phyloP scores from a whole-genome alignment of 2,329 filamentous ascomycete species.

The Chrysosporium queenslandicum region DNA sequence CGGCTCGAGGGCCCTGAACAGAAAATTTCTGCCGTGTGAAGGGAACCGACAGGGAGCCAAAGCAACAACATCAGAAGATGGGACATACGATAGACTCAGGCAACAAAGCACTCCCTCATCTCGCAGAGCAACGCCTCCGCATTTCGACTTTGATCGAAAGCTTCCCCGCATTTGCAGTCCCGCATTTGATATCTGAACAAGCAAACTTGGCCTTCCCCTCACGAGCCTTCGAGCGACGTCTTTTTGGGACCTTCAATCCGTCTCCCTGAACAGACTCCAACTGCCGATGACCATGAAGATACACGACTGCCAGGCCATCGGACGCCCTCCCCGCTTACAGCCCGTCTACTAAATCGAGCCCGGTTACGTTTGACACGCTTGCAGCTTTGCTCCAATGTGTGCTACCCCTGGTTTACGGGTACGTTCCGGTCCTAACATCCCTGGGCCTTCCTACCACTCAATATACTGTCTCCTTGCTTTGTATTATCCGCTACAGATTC shows the following conservation, averaged over 20 bases:
- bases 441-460: too few relatives aligned
- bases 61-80: neutral
- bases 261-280: neutral
- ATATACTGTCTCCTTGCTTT: too few relatives aligned
- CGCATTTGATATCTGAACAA: neutral
- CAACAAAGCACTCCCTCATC: neutral
- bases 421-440: too few relatives aligned
- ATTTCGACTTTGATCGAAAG: neutral
- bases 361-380: too few relatives aligned
- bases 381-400: too few relatives aligned
- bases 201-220: neutral
- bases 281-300: neutral
- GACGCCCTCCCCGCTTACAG: neutral
- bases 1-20: slow-evolving; percentile 6
- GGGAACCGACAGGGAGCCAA: neutral
- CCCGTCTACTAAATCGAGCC: too few relatives aligned
- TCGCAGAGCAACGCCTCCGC: neutral
- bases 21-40: neutral
- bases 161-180: neutral
- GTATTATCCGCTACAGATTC: too few relatives aligned
- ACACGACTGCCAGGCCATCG: neutral
- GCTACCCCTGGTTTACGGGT: too few relatives aligned
- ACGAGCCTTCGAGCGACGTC: neutral
- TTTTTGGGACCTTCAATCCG: neutral
- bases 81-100: neutral